phyloP scores from a whole-genome alignment of 768 basidiomycete genomes.

The Boletellus emodensis region DNA sequence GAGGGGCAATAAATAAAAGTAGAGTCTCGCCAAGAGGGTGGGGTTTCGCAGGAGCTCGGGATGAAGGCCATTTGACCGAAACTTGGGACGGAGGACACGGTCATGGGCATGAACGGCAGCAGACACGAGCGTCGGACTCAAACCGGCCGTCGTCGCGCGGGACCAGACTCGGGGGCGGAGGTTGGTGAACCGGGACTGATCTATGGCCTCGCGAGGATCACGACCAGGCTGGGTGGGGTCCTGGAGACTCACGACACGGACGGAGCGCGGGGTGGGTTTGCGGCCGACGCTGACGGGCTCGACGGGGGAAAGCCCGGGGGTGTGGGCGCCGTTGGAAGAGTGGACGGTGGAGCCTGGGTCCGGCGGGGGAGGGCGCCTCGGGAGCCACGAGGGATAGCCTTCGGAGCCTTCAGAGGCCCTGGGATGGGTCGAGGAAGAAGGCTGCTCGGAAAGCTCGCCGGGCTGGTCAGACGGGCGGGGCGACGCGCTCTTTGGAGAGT shows the following conservation, averaged over 20 bases:
- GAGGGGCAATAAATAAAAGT: constrained; percentile 69
- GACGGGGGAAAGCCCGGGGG: constrained; percentile 31
- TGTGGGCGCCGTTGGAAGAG: constrained; percentile 44
- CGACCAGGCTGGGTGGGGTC: constrained; percentile 41
- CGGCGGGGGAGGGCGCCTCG: constrained; percentile 71
- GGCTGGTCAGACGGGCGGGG: constrained; percentile 25
- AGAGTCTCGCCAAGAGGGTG: constrained; percentile 47
- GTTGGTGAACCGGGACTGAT: constrained; percentile 44
- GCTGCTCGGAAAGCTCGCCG: constrained; percentile 31
- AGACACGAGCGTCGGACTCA: constrained; percentile 43
- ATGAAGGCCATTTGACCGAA: constrained; percentile 64
- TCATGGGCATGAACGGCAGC: constrained; percentile 31
- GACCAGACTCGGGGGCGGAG: constrained; percentile 54
- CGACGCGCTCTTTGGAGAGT: constrained; percentile 30
- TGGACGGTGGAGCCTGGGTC: constrained; percentile 69
- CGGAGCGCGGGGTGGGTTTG: constrained; percentile 74
- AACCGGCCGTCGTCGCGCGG: constrained; percentile 45
- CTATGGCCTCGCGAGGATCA: constrained; percentile 46
- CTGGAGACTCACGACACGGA: constrained; percentile 74
- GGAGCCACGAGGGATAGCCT: constrained; percentile 84
- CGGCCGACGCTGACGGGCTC: constrained; percentile 49
- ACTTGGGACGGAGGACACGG: constrained; percentile 53
- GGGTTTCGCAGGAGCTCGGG: constrained; percentile 65
- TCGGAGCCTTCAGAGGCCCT: constrained; percentile 46
- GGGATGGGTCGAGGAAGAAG: constrained; percentile 34